These are phyloP conservation scores for Exophiala xenobiotica DNA, from an alignment of 2,329 filamentous ascomycete species.

Conservation along the genomic window DNA sequence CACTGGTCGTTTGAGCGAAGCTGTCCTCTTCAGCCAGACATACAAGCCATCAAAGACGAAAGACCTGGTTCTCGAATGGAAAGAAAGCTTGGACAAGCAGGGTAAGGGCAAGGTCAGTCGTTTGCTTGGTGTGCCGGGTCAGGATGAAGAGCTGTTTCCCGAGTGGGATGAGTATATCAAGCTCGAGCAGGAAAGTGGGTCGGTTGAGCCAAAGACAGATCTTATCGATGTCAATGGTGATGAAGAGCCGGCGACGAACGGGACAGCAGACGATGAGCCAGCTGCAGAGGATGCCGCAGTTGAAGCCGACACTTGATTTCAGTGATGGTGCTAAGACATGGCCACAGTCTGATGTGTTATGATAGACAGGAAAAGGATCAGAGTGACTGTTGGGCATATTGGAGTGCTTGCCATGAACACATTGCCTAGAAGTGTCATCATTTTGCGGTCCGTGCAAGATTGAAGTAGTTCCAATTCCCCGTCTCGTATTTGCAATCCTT, in stretches of 20 bases:
- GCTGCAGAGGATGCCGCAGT: slow-evolving; percentile 24
- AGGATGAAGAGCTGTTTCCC: slow-evolving; percentile 83
- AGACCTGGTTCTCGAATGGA: slow-evolving; percentile 74
- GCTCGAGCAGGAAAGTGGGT: slow-evolving; percentile 70
- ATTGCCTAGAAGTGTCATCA: too few relatives aligned
- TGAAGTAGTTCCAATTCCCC: too few relatives aligned
- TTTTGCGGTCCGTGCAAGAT: too few relatives aligned
- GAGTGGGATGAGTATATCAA: slow-evolving; percentile 91
- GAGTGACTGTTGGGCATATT: not conserved
- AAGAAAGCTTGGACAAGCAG: slow-evolving; percentile 74
- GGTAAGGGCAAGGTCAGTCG: slow-evolving; percentile 85
- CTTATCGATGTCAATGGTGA: slow-evolving; percentile 44
- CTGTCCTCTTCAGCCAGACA: slow-evolving; percentile 88
- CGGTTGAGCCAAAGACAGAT: slow-evolving; percentile 34
- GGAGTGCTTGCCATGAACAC: too few relatives aligned
- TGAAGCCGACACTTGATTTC: too few relatives aligned
- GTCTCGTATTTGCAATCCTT: too few relatives aligned
- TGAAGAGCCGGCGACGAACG: slow-evolving; percentile 34
- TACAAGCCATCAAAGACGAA: slow-evolving; percentile 81
- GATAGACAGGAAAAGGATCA: not conserved
- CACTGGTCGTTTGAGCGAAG: slow-evolving; percentile 79
- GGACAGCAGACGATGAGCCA: slow-evolving; percentile 33
- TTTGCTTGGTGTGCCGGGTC: slow-evolving; percentile 76
- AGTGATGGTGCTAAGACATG: too few relatives aligned
- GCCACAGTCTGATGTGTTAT: not conserved